A percentile compares a stretch with the other conserved stretches of the same genome.
Evolutionary conservation across 164 flowering plant species (phyloP).

Genomic region (Cinnamomum micranthum): DNA sequence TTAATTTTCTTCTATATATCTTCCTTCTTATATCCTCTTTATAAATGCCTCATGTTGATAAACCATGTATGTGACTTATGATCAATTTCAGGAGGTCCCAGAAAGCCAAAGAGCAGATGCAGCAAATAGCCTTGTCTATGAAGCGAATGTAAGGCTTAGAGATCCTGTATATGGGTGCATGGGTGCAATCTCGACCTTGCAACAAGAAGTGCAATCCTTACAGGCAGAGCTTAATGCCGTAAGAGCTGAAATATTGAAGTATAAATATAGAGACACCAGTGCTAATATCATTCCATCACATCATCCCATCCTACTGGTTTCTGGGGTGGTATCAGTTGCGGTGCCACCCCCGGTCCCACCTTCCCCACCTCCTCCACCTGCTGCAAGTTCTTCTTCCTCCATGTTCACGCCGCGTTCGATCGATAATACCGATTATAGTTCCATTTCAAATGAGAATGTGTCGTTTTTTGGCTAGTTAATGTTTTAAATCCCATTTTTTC

Average conservation of each 20-base stretch:
- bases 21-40: not conserved
- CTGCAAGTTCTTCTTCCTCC: constrained; percentile 35
- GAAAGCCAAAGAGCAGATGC: constrained; percentile 83
- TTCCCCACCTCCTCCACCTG: constrained; percentile 25
- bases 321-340: constrained; percentile 39
- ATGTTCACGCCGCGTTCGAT: constrained; percentile 33
- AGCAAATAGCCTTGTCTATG: constrained; percentile 84
- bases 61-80: not conserved
- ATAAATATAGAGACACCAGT: constrained; percentile 56
- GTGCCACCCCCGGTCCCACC: constrained; percentile 31
- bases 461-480: constrained; percentile 46
- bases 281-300: constrained; percentile 27
- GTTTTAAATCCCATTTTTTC: constrained; percentile 4
- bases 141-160: constrained; percentile 83
- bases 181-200: constrained; percentile 89
- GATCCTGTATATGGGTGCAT: constrained; percentile 96
- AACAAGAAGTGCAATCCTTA: constrained; percentile 72
- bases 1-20: not conserved
- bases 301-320: constrained; percentile 34
- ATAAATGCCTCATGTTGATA: not conserved
- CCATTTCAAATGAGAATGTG: constrained; percentile 51
- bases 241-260: constrained; percentile 66
- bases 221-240: constrained; percentile 76
- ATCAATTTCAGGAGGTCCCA: constrained; percentile 62
- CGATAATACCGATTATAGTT: constrained; percentile 37